phyloP scores from a whole-genome alignment of 2,329 filamentous ascomycete species.

The Clonostachys rhizophaga region DNA sequence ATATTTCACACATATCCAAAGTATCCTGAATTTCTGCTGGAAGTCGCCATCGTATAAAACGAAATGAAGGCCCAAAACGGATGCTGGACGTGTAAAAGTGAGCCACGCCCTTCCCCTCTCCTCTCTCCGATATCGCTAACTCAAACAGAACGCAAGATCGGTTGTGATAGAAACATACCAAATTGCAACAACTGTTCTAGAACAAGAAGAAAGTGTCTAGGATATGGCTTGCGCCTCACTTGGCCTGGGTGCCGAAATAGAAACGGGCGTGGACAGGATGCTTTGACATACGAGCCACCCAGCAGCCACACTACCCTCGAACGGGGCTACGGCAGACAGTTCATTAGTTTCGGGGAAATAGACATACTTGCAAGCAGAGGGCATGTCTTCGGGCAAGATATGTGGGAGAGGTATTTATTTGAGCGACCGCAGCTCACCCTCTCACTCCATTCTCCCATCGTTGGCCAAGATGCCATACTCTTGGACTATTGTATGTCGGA shows the following conservation, averaged over 20 bases:
- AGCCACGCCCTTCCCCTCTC: not conserved
- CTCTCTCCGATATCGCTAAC: not conserved
- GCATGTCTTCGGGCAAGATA: not conserved
- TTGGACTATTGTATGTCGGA: slow-evolving; percentile 11
- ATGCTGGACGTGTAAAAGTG: slow-evolving; percentile 11
- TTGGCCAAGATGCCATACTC: slow-evolving; percentile 7
- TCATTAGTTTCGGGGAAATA: slow-evolving; percentile 29
- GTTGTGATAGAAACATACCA: slow-evolving; percentile 36
- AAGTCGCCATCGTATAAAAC: too few species aligned
- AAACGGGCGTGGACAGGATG: slow-evolving; percentile 29
- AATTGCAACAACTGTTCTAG: slow-evolving; percentile 36
- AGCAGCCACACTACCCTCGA: too few species aligned
- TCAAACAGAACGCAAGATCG: slow-evolving; percentile 36
- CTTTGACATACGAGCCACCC: slow-evolving; percentile 3
- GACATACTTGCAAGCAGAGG: slow-evolving; percentile 16
- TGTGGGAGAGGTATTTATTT: not conserved
- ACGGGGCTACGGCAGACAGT: slow-evolving; percentile 13
- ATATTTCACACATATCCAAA: too few species aligned
- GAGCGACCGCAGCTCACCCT: not conserved
- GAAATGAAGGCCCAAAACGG: not conserved
- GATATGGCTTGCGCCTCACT: slow-evolving; percentile 37
- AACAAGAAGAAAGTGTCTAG: slow-evolving; percentile 32
- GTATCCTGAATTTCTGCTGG: rapidly evolving
- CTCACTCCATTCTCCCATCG: slow-evolving; percentile 3
- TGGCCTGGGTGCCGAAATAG: slow-evolving; percentile 23